These are phyloP conservation scores for Aspergillus novoparasiticus DNA, from an alignment of 2,329 filamentous ascomycete species.

Conservation along the genomic window DNA sequence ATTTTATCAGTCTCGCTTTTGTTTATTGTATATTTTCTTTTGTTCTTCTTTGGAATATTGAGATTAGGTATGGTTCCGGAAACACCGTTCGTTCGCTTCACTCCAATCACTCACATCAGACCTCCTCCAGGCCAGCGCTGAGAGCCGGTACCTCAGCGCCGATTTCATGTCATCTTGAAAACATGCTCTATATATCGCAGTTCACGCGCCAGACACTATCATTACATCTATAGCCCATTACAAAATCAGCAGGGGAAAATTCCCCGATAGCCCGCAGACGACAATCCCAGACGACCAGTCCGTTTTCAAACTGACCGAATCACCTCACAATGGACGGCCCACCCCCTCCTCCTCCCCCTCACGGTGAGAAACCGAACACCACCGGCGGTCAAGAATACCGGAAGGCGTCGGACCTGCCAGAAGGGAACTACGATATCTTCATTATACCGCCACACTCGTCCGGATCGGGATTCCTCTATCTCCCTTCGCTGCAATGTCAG, in stretches of 20 bases:
- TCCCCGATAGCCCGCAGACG: constrained; percentile 1
- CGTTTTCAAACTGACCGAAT: constrained; percentile 6
- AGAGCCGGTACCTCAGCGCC: constrained; percentile 36
- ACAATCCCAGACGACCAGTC: neutral
- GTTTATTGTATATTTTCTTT: constrained; percentile 2
- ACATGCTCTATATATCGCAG: constrained; percentile 29
- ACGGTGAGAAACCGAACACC: constrained; percentile 75
- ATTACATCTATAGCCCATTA: constrained; percentile 4
- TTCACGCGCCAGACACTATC: constrained; percentile 11
- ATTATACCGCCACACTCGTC: constrained; percentile 91
- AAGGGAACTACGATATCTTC: constrained; percentile 96
- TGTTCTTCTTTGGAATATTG: neutral
- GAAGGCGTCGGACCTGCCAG: constrained; percentile 65
- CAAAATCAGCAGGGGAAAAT: neutral
- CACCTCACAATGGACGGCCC: constrained; percentile 37
- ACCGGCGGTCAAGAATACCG: constrained; percentile 53
- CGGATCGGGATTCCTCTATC: constrained; percentile 86
- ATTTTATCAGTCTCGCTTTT: neutral
- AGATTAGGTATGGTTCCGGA: neutral
- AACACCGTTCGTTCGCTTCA: neutral
- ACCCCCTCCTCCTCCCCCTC: constrained; percentile 76
- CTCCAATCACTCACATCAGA: neutral
- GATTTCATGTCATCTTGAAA: constrained; percentile 26
- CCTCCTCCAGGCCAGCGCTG: constrained; percentile 27
- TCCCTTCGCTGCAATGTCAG: constrained; percentile 85